A percentile compares a stretch with the other conserved stretches of the same genome.
These are phyloP conservation scores for Panicum hallii DNA, from an alignment of 202 grass and related monocot species.

Conservation along the genomic window DNA sequence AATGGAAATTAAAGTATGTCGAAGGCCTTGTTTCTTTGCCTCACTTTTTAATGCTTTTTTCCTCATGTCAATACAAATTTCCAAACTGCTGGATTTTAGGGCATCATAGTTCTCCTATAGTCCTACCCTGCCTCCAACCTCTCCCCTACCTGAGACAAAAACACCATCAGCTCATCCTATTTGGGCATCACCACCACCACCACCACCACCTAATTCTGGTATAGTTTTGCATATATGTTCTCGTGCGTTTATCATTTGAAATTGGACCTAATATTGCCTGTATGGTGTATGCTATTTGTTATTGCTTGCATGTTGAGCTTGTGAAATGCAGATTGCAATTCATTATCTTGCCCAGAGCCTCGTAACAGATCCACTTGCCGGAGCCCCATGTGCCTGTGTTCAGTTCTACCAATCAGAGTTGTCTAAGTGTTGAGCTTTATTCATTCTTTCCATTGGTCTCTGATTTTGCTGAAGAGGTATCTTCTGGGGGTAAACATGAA, in stretches of 20 bases:
- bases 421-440: slow-evolving; percentile 72
- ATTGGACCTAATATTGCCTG: not conserved
- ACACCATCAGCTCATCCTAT: slow-evolving; percentile 63
- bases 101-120: slow-evolving; percentile 45
- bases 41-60: not conserved
- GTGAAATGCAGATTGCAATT: slow-evolving; percentile 74
- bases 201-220: slow-evolving; percentile 95
- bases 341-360: slow-evolving; percentile 72
- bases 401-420: slow-evolving; percentile 81
- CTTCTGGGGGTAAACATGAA: slow-evolving; percentile 77
- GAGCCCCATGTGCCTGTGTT: slow-evolving; percentile 83
- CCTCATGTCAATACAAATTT: slow-evolving; percentile 20
- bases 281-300: not conserved
- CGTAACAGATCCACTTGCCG: slow-evolving; percentile 65
- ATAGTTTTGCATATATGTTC: slow-evolving; percentile 26
- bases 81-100: slow-evolving; percentile 48
- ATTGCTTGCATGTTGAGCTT: slow-evolving; percentile 22
- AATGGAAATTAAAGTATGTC: slow-evolving; percentile 57
- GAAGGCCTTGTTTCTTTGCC: slow-evolving; percentile 40
- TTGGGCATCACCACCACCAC: slow-evolving; percentile 82
- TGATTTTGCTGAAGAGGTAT: slow-evolving; percentile 75
- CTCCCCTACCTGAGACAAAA: slow-evolving; percentile 50
- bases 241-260: slow-evolving; percentile 20
- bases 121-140: slow-evolving; percentile 49
- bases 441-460: slow-evolving; percentile 94